Evolutionary conservation across 805 yeast genomes (phyloP).

Genomic region (Blastobotrys chiropterorum): DNA sequence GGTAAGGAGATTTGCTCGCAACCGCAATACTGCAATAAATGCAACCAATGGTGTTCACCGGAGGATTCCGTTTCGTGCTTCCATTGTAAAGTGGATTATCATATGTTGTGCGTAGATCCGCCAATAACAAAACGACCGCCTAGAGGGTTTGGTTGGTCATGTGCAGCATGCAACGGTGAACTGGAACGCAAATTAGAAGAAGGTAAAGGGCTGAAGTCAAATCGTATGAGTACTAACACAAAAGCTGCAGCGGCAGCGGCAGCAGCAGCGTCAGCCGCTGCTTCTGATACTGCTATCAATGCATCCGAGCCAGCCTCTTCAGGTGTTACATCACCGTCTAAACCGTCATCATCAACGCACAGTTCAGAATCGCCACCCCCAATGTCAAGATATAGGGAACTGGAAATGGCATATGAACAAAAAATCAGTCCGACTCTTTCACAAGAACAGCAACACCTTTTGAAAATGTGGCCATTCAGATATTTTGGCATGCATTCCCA

Average conservation of each 20-base stretch:
- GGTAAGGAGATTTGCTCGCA: conserved; percentile 56
- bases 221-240: background rate
- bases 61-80: conserved; percentile 73
- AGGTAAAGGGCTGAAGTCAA: conserved; percentile 16
- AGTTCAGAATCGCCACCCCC: conserved; percentile 5
- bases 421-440: conserved; percentile 18
- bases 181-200: conserved; percentile 21
- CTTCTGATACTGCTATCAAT: background rate
- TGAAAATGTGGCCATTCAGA: conserved; percentile 60
- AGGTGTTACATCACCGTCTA: background rate
- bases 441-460: conserved; percentile 25
- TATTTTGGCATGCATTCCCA: conserved; percentile 71
- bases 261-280: conserved; percentile 1
- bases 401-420: conserved; percentile 28
- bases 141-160: conserved; percentile 86
- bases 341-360: conserved; percentile 1
- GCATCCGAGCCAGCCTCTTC: background rate
- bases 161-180: conserved; percentile 58
- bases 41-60: conserved; percentile 80
- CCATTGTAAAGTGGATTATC: conserved; percentile 65
- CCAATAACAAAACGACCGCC: conserved; percentile 75
- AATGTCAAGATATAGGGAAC: conserved; percentile 20
- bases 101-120: conserved; percentile 80
- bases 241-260: background rate
- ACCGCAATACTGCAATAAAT: conserved; percentile 64